A percentile compares a stretch with the other conserved stretches of the same genome.
Conservation (phyloP, 139 green algal genomes). For the Chlamydomonas eustigma region DNA sequence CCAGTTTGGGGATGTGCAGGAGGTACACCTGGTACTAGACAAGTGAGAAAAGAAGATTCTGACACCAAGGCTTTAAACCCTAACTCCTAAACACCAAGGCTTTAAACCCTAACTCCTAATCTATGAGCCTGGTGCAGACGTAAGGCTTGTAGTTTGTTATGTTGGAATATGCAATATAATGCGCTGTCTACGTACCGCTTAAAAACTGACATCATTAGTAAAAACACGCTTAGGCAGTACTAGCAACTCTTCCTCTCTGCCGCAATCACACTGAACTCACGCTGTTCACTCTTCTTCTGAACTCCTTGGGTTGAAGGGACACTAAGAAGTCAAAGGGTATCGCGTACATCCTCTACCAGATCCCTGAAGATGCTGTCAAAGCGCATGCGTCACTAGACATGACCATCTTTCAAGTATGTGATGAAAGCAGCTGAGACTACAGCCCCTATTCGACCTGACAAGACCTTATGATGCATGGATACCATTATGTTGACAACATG, state of each 20-base stretch:
- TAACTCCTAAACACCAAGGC: slow-evolving; percentile 10
- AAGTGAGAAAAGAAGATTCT: slow-evolving; percentile 29
- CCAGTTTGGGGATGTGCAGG: slow-evolving; percentile 68
- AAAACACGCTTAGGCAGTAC: too few species aligned
- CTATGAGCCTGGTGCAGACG: too few species aligned
- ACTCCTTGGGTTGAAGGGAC: slow-evolving; percentile 32
- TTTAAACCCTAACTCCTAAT: neutral
- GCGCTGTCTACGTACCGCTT: too few species aligned
- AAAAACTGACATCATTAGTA: too few species aligned
- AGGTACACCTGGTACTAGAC: slow-evolving; percentile 91
- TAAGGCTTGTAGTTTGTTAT: too few species aligned
- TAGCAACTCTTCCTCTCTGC: slow-evolving; percentile 1
- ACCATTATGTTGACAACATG: too few species aligned
- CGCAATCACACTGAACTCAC: too few species aligned
- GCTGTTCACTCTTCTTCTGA: neutral
- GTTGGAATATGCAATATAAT: too few species aligned
- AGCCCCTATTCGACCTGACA: too few species aligned
- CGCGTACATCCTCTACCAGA: slow-evolving; percentile 78
- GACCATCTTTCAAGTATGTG: slow-evolving; percentile 65
- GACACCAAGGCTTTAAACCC: slow-evolving; percentile 1
- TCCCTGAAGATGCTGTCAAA: slow-evolving; percentile 65
- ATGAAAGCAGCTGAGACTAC: too few species aligned
- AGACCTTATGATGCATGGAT: too few species aligned
- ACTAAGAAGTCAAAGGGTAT: slow-evolving; percentile 75
- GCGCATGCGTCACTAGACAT: slow-evolving; percentile 64